Percentiles rank a stretch among this genome's conserved stretches.
Conservation (phyloP, 2,329 filamentous ascomycete genomes). For the Didymellaceae sp. region DNA sequence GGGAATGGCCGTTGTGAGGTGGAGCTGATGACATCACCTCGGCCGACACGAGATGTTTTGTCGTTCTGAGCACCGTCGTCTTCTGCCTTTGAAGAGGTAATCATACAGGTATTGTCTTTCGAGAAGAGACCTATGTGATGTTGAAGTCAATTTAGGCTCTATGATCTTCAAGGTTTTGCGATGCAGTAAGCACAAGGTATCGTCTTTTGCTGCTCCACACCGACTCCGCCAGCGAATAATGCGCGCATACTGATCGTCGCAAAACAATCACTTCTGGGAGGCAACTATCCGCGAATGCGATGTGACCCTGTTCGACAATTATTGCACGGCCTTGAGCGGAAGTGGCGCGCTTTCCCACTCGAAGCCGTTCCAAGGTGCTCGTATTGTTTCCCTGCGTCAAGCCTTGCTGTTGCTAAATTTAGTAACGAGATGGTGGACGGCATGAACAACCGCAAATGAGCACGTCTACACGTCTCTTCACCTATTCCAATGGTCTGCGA, state of each 20-base stretch:
- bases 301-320: conserved; percentile 7
- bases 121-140: background rate
- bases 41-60: background rate
- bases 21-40: conserved; percentile 11
- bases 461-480: background rate
- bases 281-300: background rate
- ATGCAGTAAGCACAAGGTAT: conserved; percentile 2
- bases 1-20: background rate
- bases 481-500: no score
- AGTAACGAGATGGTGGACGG: background rate
- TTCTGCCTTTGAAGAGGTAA: background rate
- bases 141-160: background rate
- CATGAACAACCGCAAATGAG: conserved; percentile 7
- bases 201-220: conserved; percentile 3
- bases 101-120: background rate
- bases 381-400: no score
- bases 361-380: no score
- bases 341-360: no score
- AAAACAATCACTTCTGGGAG: background rate
- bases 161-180: background rate
- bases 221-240: background rate
- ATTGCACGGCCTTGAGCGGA: conserved; percentile 10
- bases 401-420: conserved; percentile 23
- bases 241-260: conserved; percentile 7
- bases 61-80: background rate